Evolutionary conservation across 352 stramenopile species (phyloP), one percentile per base, ranked within the genome.

Genomic region (Pythium coloratum): DNA sequence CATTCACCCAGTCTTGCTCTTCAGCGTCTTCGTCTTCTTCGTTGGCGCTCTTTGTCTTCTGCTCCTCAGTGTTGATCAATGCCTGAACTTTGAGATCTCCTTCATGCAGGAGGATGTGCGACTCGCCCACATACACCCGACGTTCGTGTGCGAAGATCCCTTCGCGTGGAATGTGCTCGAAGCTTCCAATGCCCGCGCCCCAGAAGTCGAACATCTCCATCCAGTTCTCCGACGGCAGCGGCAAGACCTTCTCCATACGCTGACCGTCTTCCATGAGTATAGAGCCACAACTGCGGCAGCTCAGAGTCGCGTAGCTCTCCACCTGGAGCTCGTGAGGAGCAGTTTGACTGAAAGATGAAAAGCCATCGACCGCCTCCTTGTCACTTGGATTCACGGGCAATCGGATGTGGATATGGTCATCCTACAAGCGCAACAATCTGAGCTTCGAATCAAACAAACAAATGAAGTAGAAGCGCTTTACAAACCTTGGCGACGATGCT

Each of bases 121-220:
- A 79, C 63, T 91, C 80, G 1, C 81, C 84, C 30, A 95, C 80
- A 51, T 86, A 84, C 13, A 92, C 66, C 16, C 84, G 80, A 6
- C 61, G 60, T 20, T 56, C 30, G 13, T 88, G 76, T 2, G 84
- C 80, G 20, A 80, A 68, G 54, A 95, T 93, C 51, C 77, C 76
- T 38, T 93, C 83, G 0, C 82, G 75, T 5, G 86, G 84, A 62
- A 94, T 82, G 49, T 94, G 82, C 63, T 92, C 84, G 64, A 94
- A 94, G 3, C 81, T 86, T 44, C 86, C 86, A 56, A 90, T 81
- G 8, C 84, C 86, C 38, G 82, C 80, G 10, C 86, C 86, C 86
- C 86, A 92, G 56, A 93, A 95, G 64, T 95, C 86, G 42, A 92
- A 89, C 86, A 95, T 95, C 33, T 95, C 86, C 76, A 90, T 89